phyloP scores from a whole-genome alignment of 805 yeast genomes.

The Kurtzmaniella fragi region DNA sequence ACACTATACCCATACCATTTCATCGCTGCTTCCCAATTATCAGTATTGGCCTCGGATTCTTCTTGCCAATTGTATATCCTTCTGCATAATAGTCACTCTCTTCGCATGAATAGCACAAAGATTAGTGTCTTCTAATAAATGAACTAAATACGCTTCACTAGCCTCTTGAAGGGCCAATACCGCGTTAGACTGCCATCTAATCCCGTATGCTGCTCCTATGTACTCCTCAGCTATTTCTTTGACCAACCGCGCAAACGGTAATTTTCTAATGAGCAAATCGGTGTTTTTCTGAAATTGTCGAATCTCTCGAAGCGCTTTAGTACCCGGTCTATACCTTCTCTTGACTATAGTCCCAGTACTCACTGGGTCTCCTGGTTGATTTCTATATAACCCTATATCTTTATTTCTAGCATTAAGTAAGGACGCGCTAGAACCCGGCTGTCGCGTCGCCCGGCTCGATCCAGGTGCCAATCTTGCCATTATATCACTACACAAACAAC shows the following conservation, averaged over 20 bases:
- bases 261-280: constrained; percentile 60
- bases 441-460: background rate
- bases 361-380: constrained; percentile 52
- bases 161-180: constrained; percentile 78
- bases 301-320: constrained; percentile 63
- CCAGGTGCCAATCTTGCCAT: constrained; percentile 4
- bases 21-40: background rate
- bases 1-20: too few species aligned
- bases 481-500: background rate
- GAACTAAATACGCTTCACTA: constrained; percentile 70
- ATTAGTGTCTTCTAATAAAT: constrained; percentile 72
- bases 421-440: background rate
- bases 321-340: constrained; percentile 57
- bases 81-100: constrained; percentile 81
- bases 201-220: constrained; percentile 48
- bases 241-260: constrained; percentile 75
- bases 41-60: constrained; percentile 56
- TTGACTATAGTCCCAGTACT: constrained; percentile 18
- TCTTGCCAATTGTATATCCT: constrained; percentile 76
- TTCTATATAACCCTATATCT: constrained; percentile 37
- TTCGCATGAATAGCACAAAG: constrained; percentile 75
- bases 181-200: constrained; percentile 78
- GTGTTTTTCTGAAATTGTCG: constrained; percentile 63
- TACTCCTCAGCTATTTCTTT: constrained; percentile 66
- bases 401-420: constrained; percentile 1